Base-by-base conservation (phyloP, 306 rosid genomes). In the Dalbergia oliveri region DNA sequence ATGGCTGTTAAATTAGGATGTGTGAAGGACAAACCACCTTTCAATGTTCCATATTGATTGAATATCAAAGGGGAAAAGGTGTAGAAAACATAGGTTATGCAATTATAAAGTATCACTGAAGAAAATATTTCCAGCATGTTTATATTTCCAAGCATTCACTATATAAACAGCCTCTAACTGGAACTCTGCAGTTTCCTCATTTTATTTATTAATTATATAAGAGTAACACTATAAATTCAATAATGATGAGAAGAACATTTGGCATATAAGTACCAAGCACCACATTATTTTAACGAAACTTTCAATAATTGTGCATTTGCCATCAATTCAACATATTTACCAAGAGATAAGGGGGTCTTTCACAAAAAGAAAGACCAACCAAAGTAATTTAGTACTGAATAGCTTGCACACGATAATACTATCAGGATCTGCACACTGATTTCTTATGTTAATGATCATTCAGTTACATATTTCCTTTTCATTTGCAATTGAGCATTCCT, bases 391-490 rank as follows among this genome's bases (percentile, higher is more conserved):
- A 26, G 3, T 26, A 26, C 31, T 26, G 31, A 26, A 2, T 26
- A 59, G 57, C 75, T 13, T 14, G 15, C 58, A 69, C 9, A 44
- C 12, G 33, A 47, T 56, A 15, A 61, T 18, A 59, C 50, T 50
- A 49, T 60, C 47, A 53, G 51, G 60, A 12, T 64, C 66, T 15
- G 5, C 10, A 49, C 8, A 73, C 53, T 51, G 69, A 61, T 49
- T n/a, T 19, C 68, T 43, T 10, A 16, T 21, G 26, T 45, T 74
- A 34, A 64, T 78, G 23, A 73, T 37, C 69, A 43, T 43, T 34
- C 83, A 60, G 67, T 23, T 33, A 18, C 13, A 23, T 53, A 14
- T 63, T 68, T 56, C 39, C 61, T 59, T 67, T 79, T 73, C 83
- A 58, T 43, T 69, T 66, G 9, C 50, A 66, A 64, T n/a, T 73